Conservation (phyloP, 352 stramenopile species). For the Pythium aristosporum region DNA sequence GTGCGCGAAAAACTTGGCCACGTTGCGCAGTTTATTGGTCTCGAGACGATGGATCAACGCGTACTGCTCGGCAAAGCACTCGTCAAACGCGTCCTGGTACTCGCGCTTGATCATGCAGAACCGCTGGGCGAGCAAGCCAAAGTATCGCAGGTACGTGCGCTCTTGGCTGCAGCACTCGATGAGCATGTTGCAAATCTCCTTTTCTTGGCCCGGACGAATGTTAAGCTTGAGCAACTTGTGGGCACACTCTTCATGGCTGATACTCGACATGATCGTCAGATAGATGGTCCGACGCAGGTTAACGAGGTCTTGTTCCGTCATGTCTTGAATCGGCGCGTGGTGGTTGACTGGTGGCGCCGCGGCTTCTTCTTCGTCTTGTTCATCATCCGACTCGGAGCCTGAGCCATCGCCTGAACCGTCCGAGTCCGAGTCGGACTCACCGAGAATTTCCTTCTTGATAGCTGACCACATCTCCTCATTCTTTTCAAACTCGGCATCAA, state of each 20-base stretch:
- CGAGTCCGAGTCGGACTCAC: constrained; percentile 86
- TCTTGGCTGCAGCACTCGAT: constrained; percentile 99
- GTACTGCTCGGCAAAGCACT: constrained; percentile 94
- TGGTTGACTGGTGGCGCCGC: constrained; percentile 16
- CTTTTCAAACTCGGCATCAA: constrained; percentile 95
- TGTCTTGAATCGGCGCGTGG: constrained; percentile 89
- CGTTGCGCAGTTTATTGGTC: constrained; percentile 99
- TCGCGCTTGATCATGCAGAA: constrained; percentile 96
- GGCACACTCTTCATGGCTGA: constrained; percentile 98
- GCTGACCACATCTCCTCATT: constrained; percentile 95
- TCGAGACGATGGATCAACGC: constrained; percentile 97
- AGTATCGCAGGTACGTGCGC: constrained; percentile 96
- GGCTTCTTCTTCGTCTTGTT: constrained; percentile 37
- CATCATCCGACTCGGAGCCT: constrained; percentile 52
- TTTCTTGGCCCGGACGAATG: constrained; percentile 95
- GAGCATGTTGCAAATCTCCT: constrained; percentile 99
- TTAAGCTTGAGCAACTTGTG: constrained; percentile 99
- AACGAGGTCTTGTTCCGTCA: constrained; percentile 97
- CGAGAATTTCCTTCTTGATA: constrained; percentile 97
- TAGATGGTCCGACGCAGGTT: constrained; percentile 99
- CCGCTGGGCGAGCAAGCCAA: constrained; percentile 94
- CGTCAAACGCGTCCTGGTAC: constrained; percentile 96
- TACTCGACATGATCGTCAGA: constrained; percentile 99
- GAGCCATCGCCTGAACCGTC: constrained; percentile 29
- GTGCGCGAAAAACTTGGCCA: constrained; percentile 99